Evolutionary conservation across 2,329 filamentous ascomycete species (phyloP), one percentile per base, ranked within the genome.

Genomic region (Penicillium corylophilum): DNA sequence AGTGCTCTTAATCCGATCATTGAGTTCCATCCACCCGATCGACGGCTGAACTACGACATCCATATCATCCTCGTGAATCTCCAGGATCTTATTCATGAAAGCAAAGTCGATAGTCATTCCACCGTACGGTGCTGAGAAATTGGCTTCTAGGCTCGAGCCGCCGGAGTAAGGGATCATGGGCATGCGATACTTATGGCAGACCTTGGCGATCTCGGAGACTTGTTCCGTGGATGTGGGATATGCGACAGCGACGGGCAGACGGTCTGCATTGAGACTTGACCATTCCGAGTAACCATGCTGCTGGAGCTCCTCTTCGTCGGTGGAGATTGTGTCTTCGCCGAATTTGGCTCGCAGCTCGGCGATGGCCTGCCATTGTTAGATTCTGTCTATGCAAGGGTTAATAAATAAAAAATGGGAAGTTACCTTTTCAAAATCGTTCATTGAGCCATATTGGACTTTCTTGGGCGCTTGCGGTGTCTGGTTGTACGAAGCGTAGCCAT

Each of bases 41-140:
- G 88, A 89, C 3, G 92, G 92, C 69, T 96, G 92, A 3, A 96
- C 90, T 4, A 95, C 89, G 44, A 96, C 80, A 63, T 96, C 92
- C 88, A 96, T 90, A 68, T 96, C 92, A 4, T 89, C 87, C 60
- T 88, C 86, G 69, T 95, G 88, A 50, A 96, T 79, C 48, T 85
- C 79, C 26, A 96, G 62, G 23, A 96, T 87, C 63, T 85, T 78
- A 68, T 95, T 87, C 92, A 96, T 96, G 64, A 83, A 84, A 1
- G 84, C 83, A 69, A 96, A 96, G 66, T 96, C 92, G 45, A 96
- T 88, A 59, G 89, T 93, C 66, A 96, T 83, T 12, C 92, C 92
- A 12, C 91, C 91, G 65, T 86, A 88, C 0, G 90, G 90, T 13
- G 91, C 89, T 0, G 89, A 89, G 71, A 95, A 95, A 69, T 96